phyloP scores from a whole-genome alignment of 192 early-diverging fungal species.

The Coemansia sp. region DNA sequence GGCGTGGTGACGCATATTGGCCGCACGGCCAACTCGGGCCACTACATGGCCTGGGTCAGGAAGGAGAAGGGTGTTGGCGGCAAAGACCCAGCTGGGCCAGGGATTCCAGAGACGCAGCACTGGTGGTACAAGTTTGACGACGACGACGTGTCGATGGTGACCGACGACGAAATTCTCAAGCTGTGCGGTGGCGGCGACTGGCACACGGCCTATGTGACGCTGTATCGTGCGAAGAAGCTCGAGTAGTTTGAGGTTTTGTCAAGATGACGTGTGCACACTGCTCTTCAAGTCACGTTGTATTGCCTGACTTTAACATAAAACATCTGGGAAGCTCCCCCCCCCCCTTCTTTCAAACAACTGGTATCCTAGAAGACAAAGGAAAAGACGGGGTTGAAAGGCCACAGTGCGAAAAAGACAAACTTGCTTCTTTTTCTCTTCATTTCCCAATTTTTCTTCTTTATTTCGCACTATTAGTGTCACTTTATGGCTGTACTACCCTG shows the following conservation, averaged over 20 bases:
- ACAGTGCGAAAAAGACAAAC: not conserved
- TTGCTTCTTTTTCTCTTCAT: not conserved
- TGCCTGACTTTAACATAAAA: not conserved
- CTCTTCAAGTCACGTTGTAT: too few species aligned
- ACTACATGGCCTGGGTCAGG: constrained; percentile 95
- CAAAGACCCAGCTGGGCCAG: constrained; percentile 41
- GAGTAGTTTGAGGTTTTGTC: constrained; percentile 1
- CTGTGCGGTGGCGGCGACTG: constrained; percentile 88
- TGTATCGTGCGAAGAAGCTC: constrained; percentile 79
- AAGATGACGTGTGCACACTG: not conserved
- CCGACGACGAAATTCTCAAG: constrained; percentile 83
- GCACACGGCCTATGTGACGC: constrained; percentile 84
- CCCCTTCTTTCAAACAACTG: too few species aligned
- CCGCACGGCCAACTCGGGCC: constrained; percentile 89
- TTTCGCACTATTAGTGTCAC: not conserved
- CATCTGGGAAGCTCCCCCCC: too few species aligned
- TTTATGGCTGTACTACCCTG: not conserved
- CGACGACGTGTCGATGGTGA: constrained; percentile 85
- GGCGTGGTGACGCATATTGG: constrained; percentile 95
- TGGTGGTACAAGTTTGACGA: constrained; percentile 97
- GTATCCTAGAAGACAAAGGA: too few species aligned
- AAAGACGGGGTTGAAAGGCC: too few species aligned
- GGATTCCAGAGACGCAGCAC: constrained; percentile 35
- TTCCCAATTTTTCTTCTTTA: not conserved
- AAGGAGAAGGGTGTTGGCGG: constrained; percentile 58